Base-by-base conservation (phyloP, 2,329 filamentous ascomycete species). In the Arthrobotrys entomopaga region DNA sequence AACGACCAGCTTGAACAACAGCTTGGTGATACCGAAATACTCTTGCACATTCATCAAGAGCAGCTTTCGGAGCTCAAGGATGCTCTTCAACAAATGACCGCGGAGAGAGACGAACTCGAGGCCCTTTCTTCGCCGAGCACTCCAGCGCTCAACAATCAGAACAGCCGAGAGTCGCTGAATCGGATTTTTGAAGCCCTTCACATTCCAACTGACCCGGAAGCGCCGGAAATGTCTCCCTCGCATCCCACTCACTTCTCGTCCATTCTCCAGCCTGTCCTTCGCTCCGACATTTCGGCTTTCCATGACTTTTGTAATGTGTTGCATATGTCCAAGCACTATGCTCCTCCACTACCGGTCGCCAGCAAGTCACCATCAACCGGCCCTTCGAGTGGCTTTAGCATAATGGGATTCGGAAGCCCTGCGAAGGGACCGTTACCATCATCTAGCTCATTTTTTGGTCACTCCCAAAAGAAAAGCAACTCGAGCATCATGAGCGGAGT, bases 11-110 rank as follows among this genome's bases (percentile, higher is more conserved):
- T 98, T 59, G 91, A 88, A 79, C 86, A 90, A 24, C 93, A 98
- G 81, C 85, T 99, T 61, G 88, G 88, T 66, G 94, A 99, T 80
- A 94, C 91, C 0, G 93, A 98, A 81, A 86, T 87, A 22, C 86
- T 99, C 16, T 86, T 99, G 74, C 89, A 88, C 69, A 97, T 92
- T 0, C 92, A 98, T 79, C 93, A 97, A 80, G 93, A 98, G 81
- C 95, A 99, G 81, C 85, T 99, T 1, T 86, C 90, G 1, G 91
- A 98, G 81, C 87, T 99, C 76, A 99, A 99, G 82, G 85, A 87
- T 19, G 92, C 97, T 76, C 92, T 99, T 88, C 93, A 97, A 82
- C 89, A 90, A 78, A 91, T 97, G 88, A 87, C 86, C 22, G 85
- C 87, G 11, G 88, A 92, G 77, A 86, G 86, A 73, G 91, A 95